These are phyloP conservation scores for Malassezia obtusa DNA, from an alignment of 1,284 basidiomycete genomes.

Conservation along the genomic window DNA sequence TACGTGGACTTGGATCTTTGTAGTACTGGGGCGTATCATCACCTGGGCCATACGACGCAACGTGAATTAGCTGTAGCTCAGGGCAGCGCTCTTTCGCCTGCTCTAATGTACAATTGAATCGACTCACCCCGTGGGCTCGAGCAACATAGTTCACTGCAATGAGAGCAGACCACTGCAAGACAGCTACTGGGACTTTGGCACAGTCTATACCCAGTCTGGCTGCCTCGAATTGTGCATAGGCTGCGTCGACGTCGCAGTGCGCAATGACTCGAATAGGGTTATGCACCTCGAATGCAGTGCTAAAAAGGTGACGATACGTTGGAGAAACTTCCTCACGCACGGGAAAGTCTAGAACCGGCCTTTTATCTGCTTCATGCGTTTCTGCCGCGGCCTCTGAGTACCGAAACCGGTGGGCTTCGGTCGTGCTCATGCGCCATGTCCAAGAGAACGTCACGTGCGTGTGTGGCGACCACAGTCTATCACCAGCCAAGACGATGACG, in stretches of 20 bases:
- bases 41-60: conserved; percentile 83
- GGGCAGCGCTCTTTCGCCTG: conserved; percentile 73
- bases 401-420: conserved; percentile 2
- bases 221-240: conserved; percentile 64
- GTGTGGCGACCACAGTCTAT: not conserved
- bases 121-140: conserved; percentile 74
- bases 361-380: not conserved
- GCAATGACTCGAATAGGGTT: conserved; percentile 58
- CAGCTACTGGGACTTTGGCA: conserved; percentile 66
- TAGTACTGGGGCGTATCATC: conserved; percentile 78
- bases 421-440: conserved; percentile 1
- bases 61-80: conserved; percentile 73
- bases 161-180: conserved; percentile 73
- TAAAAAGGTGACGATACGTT: conserved; percentile 13
- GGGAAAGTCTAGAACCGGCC: not conserved
- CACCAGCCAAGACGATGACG: not conserved
- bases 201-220: conserved; percentile 65
- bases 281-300: conserved; percentile 2
- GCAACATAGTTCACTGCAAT: conserved; percentile 97
- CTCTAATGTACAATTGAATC: conserved; percentile 48
- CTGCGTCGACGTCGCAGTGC: conserved; percentile 61
- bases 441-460: not conserved
- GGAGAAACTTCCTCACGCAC: not conserved
- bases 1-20: conserved; percentile 64
- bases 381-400: not conserved